Base-by-base conservation (phyloP, 768 basidiomycete species). In the Cystofilobasidium ferigula region DNA sequence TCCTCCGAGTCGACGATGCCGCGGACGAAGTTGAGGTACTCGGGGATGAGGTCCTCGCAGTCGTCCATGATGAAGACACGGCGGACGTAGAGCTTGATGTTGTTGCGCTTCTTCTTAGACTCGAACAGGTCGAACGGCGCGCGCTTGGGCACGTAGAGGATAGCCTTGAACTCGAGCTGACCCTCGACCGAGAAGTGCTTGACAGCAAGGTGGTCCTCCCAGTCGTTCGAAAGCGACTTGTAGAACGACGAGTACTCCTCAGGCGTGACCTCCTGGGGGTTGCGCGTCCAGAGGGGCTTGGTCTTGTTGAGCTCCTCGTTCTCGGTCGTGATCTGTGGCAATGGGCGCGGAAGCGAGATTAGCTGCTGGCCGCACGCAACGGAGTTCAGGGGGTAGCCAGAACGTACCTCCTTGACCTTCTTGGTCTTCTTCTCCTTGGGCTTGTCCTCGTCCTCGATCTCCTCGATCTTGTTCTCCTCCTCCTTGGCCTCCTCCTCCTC, bases 51-150 rank as follows among this genome's bases (percentile, higher is more conserved):
- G 75, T 99, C 95, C 81, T 98, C 94, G 77, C 94, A 98, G 79
- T 95, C 93, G 79, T 99, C 95, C 90, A 95, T 97, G 84, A 99
- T 98, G 83, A 99, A 98, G 74, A 98, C 94, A 64, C 95, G 91
- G 82, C 95, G 90, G 72, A 99, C 95, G 77, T 98, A 99, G 77
- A 99, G 92, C 81, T 99, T 99, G 84, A 99, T 98, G 87, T 98
- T 98, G 84, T 97, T 97, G 74, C 94, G 89, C 85, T 98, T 98
- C 88, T 98, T 98, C 87, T 99, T 98, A 69, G 88, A 89, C 82
- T 99, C 95, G 80, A 99, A 99, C 77, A 99, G 87, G 75, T 99
- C 95, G 79, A 98, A 98, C 61, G 95, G 95, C 51, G 94, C 95
- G 69, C 92, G 88, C 79, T 95, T 98, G 71, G 94, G 94, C 70